Conservation (phyloP, 73 alveolate species). For the Tetrahymena elliotti region DNA sequence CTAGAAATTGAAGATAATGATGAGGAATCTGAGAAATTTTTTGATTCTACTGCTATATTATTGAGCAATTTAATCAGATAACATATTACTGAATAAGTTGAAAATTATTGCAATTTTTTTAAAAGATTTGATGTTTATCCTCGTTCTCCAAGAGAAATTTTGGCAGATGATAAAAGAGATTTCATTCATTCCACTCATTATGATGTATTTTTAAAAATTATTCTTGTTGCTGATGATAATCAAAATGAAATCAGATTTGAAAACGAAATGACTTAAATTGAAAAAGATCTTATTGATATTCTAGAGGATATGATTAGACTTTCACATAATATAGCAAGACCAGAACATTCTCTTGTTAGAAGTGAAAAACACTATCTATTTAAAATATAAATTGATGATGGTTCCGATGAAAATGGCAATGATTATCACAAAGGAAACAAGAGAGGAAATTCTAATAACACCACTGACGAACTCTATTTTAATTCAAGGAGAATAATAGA, state of each 20-base stretch:
- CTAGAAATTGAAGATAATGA: neutral
- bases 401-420: constrained; percentile 45
- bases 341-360: constrained; percentile 77
- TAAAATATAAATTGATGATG: constrained; percentile 74
- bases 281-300: constrained; percentile 49
- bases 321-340: constrained; percentile 69
- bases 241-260: constrained; percentile 65
- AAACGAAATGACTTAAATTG: constrained; percentile 43
- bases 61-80: constrained; percentile 81
- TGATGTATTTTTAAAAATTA: constrained; percentile 71
- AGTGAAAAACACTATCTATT: constrained; percentile 75
- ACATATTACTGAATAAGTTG: constrained; percentile 64
- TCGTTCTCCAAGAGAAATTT: constrained; percentile 63
- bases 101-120: constrained; percentile 66
- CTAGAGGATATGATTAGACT: constrained; percentile 59
- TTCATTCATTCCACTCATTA: constrained; percentile 58
- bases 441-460: neutral
- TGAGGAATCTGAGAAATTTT: constrained; percentile 77
- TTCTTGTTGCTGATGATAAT: constrained; percentile 55
- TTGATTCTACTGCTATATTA: constrained; percentile 75
- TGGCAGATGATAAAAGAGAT: constrained; percentile 58
- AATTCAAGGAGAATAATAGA: constrained; percentile 42
- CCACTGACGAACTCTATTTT: neutral
- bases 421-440: constrained; percentile 55
- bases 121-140: constrained; percentile 54